Evolutionary conservation across 2,329 filamentous ascomycete genomes (phyloP), one percentile per base, ranked within the genome.

Genomic region (Ceratocystis lukuohia): DNA sequence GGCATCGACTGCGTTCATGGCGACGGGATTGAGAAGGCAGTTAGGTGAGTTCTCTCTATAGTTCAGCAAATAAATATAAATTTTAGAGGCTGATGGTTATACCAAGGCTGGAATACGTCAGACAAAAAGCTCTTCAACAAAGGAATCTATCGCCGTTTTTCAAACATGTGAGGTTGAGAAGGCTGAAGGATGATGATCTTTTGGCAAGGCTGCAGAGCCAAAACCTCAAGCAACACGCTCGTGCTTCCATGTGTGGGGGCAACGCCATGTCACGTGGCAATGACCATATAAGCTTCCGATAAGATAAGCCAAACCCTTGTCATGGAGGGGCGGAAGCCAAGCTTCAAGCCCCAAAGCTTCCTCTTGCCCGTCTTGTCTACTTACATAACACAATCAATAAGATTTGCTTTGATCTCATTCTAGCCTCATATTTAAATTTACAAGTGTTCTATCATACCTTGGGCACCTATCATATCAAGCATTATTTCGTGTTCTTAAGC

Each of bases 1-100:
- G 71, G 80, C 80, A 74, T 85, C 83, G 62, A 78, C 76, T 71
- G 75, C 76, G 71, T 78, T 76, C 82, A 85, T 85, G 65, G 70
- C 77, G 74, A 30, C 45, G 10, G n/a, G 46, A 50, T 6, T 15
- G 37, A 12, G 37, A 41, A 41, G 37, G 10, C 10, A 41, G 37
- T 41, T 12, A 12, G 1, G 30, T 33, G 6, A 33, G 37, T 41
- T 4, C 33, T 41, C 37, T 12, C 37, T 41, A 41, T 41, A 41
- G 37, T 41, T 41, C 10, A 4, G 37, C 10, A 41, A 12, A 12
- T 41, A 41, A 12, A 41, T 41, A 12, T 41, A 12, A 12, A 41
- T 12, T 41, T 41, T 10, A 2, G 7, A 41, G 10, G 37, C 37
- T 12, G 37, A 2, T 12, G 37, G 10, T 4, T 12, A 41, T 41